Evolutionary conservation across 176 grass and related monocot genomes (phyloP).

Genomic region (Neostapfia colusana): DNA sequence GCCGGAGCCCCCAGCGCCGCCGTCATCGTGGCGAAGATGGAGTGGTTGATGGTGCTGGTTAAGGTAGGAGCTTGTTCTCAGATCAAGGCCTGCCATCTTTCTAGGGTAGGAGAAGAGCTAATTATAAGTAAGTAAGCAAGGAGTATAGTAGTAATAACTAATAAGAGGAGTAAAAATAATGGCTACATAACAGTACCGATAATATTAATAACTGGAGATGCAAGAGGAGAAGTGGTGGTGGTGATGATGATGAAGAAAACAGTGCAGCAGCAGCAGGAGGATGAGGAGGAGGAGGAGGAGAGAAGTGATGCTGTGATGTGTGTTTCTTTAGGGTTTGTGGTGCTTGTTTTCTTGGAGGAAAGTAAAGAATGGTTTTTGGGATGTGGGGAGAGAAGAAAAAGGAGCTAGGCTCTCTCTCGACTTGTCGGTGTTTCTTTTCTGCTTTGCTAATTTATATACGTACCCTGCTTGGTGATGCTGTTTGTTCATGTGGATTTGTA

Average conservation of each 20-base stretch:
- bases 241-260: slow-evolving; percentile 52
- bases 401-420: neutral
- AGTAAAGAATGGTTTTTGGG: slow-evolving; percentile 75
- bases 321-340: slow-evolving; percentile 69
- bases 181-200: slow-evolving; percentile 65
- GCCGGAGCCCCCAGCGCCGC: slow-evolving; percentile 15
- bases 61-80: slow-evolving; percentile 78
- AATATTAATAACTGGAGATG: slow-evolving; percentile 68
- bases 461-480: slow-evolving; percentile 31
- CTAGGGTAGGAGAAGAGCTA: slow-evolving; percentile 53
- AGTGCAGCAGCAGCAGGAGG: slow-evolving; percentile 26
- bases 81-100: slow-evolving; percentile 92
- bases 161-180: slow-evolving; percentile 54
- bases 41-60: slow-evolving; percentile 60
- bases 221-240: slow-evolving; percentile 42
- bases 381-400: slow-evolving; percentile 40
- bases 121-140: slow-evolving; percentile 51
- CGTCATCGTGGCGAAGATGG: slow-evolving; percentile 41
- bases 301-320: neutral
- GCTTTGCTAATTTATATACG: slow-evolving; percentile 36
- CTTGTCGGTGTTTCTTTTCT: neutral
- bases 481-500: slow-evolving; percentile 42
- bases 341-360: slow-evolving; percentile 54
- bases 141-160: slow-evolving; percentile 58
- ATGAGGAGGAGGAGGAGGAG: slow-evolving; percentile 40